A percentile compares a stretch with the other conserved stretches of the same genome.
phyloP scores from a whole-genome alignment of 306 rosid species.

The Lathyrus sativus region DNA sequence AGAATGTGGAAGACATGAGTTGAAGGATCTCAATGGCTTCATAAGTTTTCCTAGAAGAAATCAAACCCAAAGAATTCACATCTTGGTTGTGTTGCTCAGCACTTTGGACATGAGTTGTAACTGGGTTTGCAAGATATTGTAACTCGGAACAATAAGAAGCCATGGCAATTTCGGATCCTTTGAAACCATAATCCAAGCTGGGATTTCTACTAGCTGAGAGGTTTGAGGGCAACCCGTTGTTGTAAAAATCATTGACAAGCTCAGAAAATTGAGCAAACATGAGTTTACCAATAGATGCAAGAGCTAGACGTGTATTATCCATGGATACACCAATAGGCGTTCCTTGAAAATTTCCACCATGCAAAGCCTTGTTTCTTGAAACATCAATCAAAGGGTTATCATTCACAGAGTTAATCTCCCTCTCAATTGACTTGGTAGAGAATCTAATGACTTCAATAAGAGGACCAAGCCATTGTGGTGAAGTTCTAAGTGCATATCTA shows the following conservation, averaged over 20 bases:
- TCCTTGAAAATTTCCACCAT: slow-evolving; percentile 92
- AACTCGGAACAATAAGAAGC: slow-evolving; percentile 53
- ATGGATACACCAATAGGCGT: slow-evolving; percentile 93
- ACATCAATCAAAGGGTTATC: slow-evolving; percentile 93
- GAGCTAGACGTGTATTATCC: slow-evolving; percentile 92
- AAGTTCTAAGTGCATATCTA: slow-evolving; percentile 87
- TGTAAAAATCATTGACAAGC: slow-evolving; percentile 84
- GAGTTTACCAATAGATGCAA: slow-evolving; percentile 84
- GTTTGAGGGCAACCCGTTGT: slow-evolving; percentile 56
- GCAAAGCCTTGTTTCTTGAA: slow-evolving; percentile 83
- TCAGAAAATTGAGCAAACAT: slow-evolving; percentile 88
- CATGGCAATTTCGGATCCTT: slow-evolving; percentile 70
- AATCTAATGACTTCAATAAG: slow-evolving; percentile 74
- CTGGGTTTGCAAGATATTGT: no score
- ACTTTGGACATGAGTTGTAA: no score
- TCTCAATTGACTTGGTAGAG: slow-evolving; percentile 78
- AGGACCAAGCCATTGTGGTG: slow-evolving; percentile 97
- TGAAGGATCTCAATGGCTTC: no score
- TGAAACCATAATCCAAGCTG: slow-evolving; percentile 85
- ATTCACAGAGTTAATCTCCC: slow-evolving; percentile 88
- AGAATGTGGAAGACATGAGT: no score
- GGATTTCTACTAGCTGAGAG: slow-evolving; percentile 76
- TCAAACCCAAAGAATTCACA: no score
- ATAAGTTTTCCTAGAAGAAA: no score
- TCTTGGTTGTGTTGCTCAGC: no score